phyloP scores from a whole-genome alignment of 139 green algal genomes.

The Dunaliella primolecta region DNA sequence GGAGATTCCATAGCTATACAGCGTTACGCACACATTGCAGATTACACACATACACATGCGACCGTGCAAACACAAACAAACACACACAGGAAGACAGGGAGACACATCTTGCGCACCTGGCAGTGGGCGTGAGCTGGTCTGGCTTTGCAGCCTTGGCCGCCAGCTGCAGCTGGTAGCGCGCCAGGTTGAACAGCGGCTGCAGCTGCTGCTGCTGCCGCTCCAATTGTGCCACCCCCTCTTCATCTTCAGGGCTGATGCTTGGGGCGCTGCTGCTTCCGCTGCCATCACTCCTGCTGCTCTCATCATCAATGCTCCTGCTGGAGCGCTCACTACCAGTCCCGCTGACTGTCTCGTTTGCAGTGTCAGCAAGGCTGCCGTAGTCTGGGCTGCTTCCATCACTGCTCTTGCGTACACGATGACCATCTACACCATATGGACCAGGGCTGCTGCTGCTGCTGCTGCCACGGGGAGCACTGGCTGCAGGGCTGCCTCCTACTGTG shows the following conservation, averaged over 20 bases:
- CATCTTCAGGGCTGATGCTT: neutral
- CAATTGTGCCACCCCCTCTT: neutral
- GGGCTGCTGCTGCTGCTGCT: neutral
- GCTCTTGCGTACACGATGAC: no score
- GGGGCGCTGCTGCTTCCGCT: neutral
- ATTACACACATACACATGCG: neutral
- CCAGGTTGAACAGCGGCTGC: neutral
- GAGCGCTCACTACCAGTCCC: no score
- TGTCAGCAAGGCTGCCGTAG: no score
- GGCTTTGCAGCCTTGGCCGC: neutral
- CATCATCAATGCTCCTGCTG: no score
- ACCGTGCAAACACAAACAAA: neutral
- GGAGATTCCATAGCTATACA: no score
- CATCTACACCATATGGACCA: no score
- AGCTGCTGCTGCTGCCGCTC: neutral
- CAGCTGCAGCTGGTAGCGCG: neutral
- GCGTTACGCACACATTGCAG: no score
- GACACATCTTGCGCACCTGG: constrained; percentile 9
- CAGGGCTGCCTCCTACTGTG: neutral
- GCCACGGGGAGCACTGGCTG: neutral
- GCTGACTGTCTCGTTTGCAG: no score
- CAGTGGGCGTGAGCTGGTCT: constrained; percentile 17
- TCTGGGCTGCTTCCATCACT: no score
- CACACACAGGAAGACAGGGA: neutral
- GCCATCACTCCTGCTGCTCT: no score